Evolutionary conservation across 192 early-diverging fungal species (phyloP), one percentile per base, ranked within the genome.

Genomic region (Rhizophagus clarus): DNA sequence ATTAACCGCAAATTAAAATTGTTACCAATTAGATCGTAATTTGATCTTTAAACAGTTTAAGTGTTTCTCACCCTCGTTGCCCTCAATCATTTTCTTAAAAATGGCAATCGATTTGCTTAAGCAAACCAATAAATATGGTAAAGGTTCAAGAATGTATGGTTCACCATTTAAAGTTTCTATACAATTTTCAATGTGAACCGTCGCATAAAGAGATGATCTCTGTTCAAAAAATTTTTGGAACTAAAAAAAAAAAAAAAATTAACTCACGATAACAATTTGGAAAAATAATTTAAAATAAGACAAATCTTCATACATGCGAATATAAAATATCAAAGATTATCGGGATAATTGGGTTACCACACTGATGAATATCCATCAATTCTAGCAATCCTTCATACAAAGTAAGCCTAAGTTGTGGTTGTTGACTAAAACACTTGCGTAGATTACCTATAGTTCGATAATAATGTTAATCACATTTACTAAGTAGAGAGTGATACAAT

Each of bases 371-470:
- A 26, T 86, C 82, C 9, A 89, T 82, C 24, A 93, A 77, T 7
- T 74, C 79, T 10, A 85, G 84, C 17, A 95, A 80, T 0, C 89
- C 87, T 37, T 88, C 77, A 66, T 95, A 95, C 6, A 90, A 74
- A 17, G 81, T 56, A 0, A 86, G 77, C 22, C 93, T 87, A 22
- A 94, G 84, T 49, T 93, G 87, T 4, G 85, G 77, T 77, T 93
- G 94, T 81, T 93, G 92, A 64, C 88, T 91, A 74, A 94, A 82
- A 32, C 92, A 92, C 28, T 91, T 88, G 4, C 93, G 87, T 49
- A 95, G 61, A 42, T 91, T 88, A 17, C 92, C 92, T 82, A 88
- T 28, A 28, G 79, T 49, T 29, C 83, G 81, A 51, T 81, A 81
- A 78, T 79, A 79, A 29, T 81, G 51, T 68, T 61, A 5, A 2